Evolutionary conservation across 1,284 basidiomycete genomes (phyloP), one percentile per base, ranked within the genome.

Genomic region (Pseudozyma hubeiensis): DNA sequence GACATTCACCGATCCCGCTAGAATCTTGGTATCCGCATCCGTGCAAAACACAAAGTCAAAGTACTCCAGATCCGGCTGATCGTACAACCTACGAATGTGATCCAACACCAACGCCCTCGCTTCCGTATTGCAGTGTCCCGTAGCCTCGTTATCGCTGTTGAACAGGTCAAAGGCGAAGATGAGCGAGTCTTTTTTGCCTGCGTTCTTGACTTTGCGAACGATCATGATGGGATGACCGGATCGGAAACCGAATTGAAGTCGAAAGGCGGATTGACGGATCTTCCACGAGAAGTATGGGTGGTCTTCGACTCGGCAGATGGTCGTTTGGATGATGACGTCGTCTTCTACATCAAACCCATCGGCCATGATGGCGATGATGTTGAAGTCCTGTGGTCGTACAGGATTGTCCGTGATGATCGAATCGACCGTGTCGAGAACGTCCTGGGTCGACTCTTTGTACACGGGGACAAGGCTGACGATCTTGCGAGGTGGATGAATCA

Each of bases 101-200:
- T 62, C 50, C 19, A 68, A 14, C 50, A 68, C 60, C 50, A 68
- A 47, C 11, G 45, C 55, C 8, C 65, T 39, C 1, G 65, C 65
- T 33, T 63, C 60, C 2, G 51, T 35, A 24, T 68, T 68, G 56
- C 54, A 58, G 24, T 68, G 55, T 0, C 60, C 60, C 2, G 60
- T 68, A 1, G 59, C 60, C 35, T 63, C 65, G 44, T 68, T 63
- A 11, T 63, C 55, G 53, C 53, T 61, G 65, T 68, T 68, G 47
- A 68, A 68, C 16, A 68, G 54, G 43, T 68, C 65, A 14, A 68
- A 68, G 4, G 65, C 59, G 31, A 68, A 68, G 43, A 63, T 68
- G 59, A 68, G 60, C 45, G 65, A 68, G 29, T 68, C 65, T 48
- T 68, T 68, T 55, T 68, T 68, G 29, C 60, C 65, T 8, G 65